phyloP scores from a whole-genome alignment of 768 basidiomycete species.

The Mycena albidolilacea region DNA sequence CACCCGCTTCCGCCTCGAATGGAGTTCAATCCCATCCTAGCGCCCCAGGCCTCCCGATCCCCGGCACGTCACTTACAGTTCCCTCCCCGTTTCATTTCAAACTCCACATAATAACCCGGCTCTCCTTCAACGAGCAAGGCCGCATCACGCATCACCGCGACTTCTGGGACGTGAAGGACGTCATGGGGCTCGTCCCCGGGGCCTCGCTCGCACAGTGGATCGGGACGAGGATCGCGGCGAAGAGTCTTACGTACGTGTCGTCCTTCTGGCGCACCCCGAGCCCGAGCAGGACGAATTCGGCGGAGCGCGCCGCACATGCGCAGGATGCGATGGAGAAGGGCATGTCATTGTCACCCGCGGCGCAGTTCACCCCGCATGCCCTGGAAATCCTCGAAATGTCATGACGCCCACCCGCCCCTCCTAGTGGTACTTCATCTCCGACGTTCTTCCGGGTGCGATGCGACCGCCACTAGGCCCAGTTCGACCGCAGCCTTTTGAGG shows the following conservation, averaged over 20 bases:
- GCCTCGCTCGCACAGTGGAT: conserved; percentile 80
- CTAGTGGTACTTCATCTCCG: conserved; percentile 7
- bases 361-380: conserved; percentile 3
- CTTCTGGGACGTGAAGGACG: conserved; percentile 85
- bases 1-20: conserved; percentile 33
- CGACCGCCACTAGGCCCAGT: conserved; percentile 5
- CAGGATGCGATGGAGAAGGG: conserved; percentile 37
- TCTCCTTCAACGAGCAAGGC: conserved; percentile 88
- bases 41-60: conserved; percentile 68
- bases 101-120: conserved; percentile 78
- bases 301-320: conserved; percentile 23
- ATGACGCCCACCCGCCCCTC: conserved; percentile 5
- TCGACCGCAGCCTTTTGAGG: conserved; percentile 6
- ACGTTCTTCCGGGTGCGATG: conserved; percentile 11
- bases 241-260: conserved; percentile 64
- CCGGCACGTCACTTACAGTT: conserved; percentile 70
- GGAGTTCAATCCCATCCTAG: conserved; percentile 41
- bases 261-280: conserved; percentile 47
- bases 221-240: conserved; percentile 71
- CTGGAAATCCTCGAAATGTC: not conserved
- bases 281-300: not conserved
- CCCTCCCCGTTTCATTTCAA: conserved; percentile 83
- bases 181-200: conserved; percentile 81
- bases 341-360: conserved; percentile 12
- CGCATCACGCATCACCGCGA: conserved; percentile 85